Base-by-base conservation (phyloP, 371 early-diverging fungal species). In the Rhizomucor pusillus region DNA sequence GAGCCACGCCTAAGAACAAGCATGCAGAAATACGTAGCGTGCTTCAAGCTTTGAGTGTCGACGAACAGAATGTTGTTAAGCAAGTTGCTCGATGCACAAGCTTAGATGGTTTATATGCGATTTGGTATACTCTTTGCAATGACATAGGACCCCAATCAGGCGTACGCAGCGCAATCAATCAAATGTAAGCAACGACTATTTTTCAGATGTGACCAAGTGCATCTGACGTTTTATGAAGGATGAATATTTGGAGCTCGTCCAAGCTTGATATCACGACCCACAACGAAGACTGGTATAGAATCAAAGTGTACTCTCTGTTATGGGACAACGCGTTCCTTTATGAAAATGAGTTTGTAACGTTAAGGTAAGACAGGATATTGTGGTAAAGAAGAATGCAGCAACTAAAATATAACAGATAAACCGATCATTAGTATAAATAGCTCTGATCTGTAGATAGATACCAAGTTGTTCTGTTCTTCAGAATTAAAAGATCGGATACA, bases 261-360 rank as follows among this genome's bases (percentile, higher is more conserved):
- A 50, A 50, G 37, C 0, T 50, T 18, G 36, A 37, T 0, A 13
- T 18, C 18, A 50, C 29, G 20, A 50, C 39, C 3, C 50, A 3
- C 50, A 13, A 37, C 13, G 37, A 36, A 50, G 50, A 50, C 13
- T 50, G 50, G 50, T 50, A 50, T 37, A 33, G 39, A 9, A 50
- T 50, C 13, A 50, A 50, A 35, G 50, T 36, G 1, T 20, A 35
- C 13, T 50, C 50, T 13, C 23, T 37, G 50, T 37, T 50, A 50
- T 50, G 36, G 50, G 50, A 50, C 1, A 37, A 18, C 13, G 50
- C 50, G 37, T 50, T 35, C 13, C 22, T 36, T 3, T 37, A 35
- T 16, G 50, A 50, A 14, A 37, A 33, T 34, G 37, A 22, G 36
- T 50, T 35, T 20, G 39, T 2, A 14, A 50, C 50, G 6, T 23